Percentiles rank a stretch among this genome's conserved stretches.
These are phyloP conservation scores for Anisogramma anomala DNA, from an alignment of 2,329 filamentous ascomycete genomes.

Conservation along the genomic window DNA sequence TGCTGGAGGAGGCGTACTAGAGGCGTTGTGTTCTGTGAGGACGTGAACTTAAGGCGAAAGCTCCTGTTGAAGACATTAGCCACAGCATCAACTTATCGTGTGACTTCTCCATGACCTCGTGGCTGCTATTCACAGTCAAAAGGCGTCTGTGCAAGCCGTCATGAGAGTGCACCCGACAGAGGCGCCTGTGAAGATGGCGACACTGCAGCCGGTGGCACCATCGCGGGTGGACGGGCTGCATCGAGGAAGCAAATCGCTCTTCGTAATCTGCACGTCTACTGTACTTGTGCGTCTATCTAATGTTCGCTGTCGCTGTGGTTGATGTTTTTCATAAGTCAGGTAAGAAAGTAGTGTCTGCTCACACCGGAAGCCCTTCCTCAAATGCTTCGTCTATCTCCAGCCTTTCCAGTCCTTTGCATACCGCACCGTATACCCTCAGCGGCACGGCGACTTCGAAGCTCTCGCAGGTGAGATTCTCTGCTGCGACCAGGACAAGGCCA, in stretches of 20 bases:
- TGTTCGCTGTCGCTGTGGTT: not conserved
- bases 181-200: too few species aligned
- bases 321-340: not conserved
- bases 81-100: too few species aligned
- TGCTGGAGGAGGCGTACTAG: not conserved
- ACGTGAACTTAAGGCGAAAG: too few species aligned
- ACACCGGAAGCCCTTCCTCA: constrained; percentile 19
- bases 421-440: constrained; percentile 63
- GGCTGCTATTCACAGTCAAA: too few species aligned
- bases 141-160: too few species aligned
- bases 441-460: constrained; percentile 86
- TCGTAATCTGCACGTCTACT: constrained; percentile 3
- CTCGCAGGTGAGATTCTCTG: constrained; percentile 69
- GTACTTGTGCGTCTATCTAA: constrained; percentile 2
- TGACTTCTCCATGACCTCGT: too few species aligned
- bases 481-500: constrained; percentile 59
- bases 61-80: too few species aligned
- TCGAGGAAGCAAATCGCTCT: not conserved
- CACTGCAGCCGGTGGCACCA: too few species aligned
- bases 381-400: constrained; percentile 43
- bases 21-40: too few species aligned
- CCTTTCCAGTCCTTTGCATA: constrained; percentile 44
- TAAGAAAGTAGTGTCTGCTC: not conserved
- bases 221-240: not conserved
- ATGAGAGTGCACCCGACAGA: too few species aligned